phyloP scores from a whole-genome alignment of 164 flowering plant species.

The Litsea cubeba region DNA sequence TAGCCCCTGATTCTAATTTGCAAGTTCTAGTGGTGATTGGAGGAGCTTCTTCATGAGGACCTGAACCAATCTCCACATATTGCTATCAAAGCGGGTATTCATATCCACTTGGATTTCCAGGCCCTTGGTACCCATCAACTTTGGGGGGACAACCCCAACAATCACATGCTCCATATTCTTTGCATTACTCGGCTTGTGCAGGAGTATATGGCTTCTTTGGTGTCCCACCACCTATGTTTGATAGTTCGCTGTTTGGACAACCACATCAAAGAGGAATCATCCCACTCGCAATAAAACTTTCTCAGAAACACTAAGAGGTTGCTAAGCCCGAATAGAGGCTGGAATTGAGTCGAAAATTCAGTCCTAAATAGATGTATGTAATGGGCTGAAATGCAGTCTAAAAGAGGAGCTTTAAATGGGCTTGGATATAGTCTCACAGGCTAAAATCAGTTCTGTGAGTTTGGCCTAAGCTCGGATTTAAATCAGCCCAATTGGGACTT shows the following conservation, averaged over 20 bases:
- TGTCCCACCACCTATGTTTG: slow-evolving; percentile 8
- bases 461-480: no score
- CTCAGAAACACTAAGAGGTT: slow-evolving; percentile 32
- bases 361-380: no score
- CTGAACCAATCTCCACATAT: slow-evolving; percentile 22
- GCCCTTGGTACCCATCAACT: slow-evolving; percentile 34
- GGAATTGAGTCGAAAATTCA: no score
- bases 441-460: no score
- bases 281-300: slow-evolving; percentile 22
- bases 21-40: slow-evolving; percentile 20
- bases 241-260: slow-evolving; percentile 11
- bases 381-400: no score
- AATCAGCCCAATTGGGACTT: no score
- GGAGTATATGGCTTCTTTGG: slow-evolving; percentile 21
- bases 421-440: no score
- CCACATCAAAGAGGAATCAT: slow-evolving; percentile 27
- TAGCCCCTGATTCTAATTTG: slow-evolving; percentile 16
- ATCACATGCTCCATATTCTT: slow-evolving; percentile 19
- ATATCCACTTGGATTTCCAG: slow-evolving; percentile 29
- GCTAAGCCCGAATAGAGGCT: no score
- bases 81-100: slow-evolving; percentile 29
- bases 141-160: slow-evolving; percentile 32
- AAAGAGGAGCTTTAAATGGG: no score
- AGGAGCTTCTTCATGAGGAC: slow-evolving; percentile 16
- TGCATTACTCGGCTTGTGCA: slow-evolving; percentile 10